Evolutionary conservation across 257 asterid species (phyloP), one percentile per base, ranked within the genome.

Genomic region (Solanum sitiens): DNA sequence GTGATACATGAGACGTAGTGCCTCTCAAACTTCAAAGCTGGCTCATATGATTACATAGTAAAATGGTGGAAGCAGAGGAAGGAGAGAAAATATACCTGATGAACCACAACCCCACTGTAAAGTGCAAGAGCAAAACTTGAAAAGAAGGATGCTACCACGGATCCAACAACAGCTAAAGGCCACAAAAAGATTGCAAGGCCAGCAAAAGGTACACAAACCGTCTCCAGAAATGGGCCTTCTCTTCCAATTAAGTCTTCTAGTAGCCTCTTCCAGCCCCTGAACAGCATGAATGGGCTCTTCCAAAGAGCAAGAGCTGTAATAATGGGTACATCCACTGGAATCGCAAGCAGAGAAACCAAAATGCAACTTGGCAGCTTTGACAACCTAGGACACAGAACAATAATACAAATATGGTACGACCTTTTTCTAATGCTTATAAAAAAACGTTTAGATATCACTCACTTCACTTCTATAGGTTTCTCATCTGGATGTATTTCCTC

Each of bases 181-280:
- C 99, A 96, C 3, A 96, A 90, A 73, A 96, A 56, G 91, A 96
- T 93, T 39, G 98, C 95, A 72, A 96, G 94, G 82, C 96, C 99
- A 59, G 98, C 98, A 91, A 96, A 95, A 0, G 98, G 99, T 39
- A 95, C 98, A 87, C 99, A 96, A 2, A 94, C 96, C 0, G 97
- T 92, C 93, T 96, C 99, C 72, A 96, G 91, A 91, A 96, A 96
- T 20, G 99, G 98, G 14, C 99, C 99, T 92, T 95, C 98, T 74
- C 98, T 88, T 47, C 99, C 98, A 63, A 95, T 75, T 91, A 96
- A 75, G 91, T 96, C 99, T 77, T 96, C 98, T 4, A 93, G 86
- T 25, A 96, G 87, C 91, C 99, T 94, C 93, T 94, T 95, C 99
- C 99, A 95, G 40, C 99, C 99, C 77, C 91, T 91, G 84, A 96